Evolutionary conservation across 176 grass and related monocot genomes (phyloP), one percentile per base, ranked within the genome.

Genomic region (Oryza rufipogon): DNA sequence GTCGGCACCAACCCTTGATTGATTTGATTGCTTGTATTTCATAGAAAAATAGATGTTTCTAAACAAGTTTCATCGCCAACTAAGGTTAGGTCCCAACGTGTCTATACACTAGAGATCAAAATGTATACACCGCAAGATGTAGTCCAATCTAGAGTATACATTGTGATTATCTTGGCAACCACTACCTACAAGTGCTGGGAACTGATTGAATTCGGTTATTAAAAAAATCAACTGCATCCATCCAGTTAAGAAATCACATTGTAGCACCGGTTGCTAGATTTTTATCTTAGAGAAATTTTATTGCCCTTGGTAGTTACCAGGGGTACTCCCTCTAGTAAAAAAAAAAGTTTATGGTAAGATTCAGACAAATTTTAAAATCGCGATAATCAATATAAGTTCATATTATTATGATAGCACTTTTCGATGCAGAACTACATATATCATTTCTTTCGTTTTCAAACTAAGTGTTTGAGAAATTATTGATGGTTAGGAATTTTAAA

Each of bases 71-170:
- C 33, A 6, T 48, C 17, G 10, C 81, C 54, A 60, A 30, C 26
- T 13, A 63, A 11, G 9, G 68, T 72, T 63, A 61, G 80, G 71
- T 83, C 23, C 63, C 58, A 52, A 63, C 75, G 16, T 68, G 61
- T 44, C 8, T 39, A 30, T 16, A 8, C 16, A 45, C 48, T 32
- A 36, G 26, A 71, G 48, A 70, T 46, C 45, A 49, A 68, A 26
- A 33, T 30, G 65, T 33, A 1, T 33, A 1, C 23, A 39, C 8
- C 28, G 14, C 44, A 51, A 58, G 17, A 58, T 9, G 54, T 7
- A 41, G 32, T 14, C 32, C 20, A 41, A 71, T 58, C 2, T 16
- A 60, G 33, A 41, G 7, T 26, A 23, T 26, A 64, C 20, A 51
- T 9, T 19, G 68, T 80, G 69, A 26, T 39, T 38, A 23, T 20